Evolutionary conservation across 2,329 filamentous ascomycete species (phyloP).

Genomic region (Claviceps citrina): DNA sequence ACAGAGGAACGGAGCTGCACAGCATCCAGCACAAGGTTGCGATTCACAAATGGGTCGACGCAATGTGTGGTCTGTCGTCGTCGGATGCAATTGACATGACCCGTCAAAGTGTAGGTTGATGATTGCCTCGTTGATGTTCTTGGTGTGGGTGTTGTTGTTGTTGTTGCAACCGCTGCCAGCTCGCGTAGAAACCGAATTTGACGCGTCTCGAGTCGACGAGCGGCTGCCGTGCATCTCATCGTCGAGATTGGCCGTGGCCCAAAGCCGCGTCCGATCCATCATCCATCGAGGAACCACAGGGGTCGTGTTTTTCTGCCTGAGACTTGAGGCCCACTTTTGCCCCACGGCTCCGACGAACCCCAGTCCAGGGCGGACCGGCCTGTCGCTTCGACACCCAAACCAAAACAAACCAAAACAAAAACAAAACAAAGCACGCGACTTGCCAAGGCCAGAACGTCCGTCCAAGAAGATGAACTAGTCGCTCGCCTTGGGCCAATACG

Average conservation of each 20-base stretch:
- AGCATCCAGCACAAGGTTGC: constrained; percentile 7
- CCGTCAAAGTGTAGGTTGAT: neutral
- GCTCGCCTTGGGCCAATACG: too few relatives aligned
- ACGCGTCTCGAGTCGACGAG: constrained; percentile 2
- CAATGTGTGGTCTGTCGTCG: constrained; percentile 11
- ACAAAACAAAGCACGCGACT: neutral
- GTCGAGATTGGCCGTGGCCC: too few relatives aligned
- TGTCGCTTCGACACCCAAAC: neutral
- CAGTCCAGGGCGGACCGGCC: too few relatives aligned
- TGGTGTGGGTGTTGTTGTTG: constrained; percentile 13
- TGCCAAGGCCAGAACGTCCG: neutral
- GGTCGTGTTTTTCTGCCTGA: neutral
- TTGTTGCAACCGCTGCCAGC: neutral
- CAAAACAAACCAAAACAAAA: neutral
- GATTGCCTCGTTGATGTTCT: constrained; percentile 13
- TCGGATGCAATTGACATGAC: constrained; percentile 9
- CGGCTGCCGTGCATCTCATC: neutral
- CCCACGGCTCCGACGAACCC: too few relatives aligned
- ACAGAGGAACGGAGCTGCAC: constrained; percentile 2
- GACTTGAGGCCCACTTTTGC: neutral
- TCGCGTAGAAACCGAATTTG: constrained; percentile 14
- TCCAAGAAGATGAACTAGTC: too few relatives aligned
- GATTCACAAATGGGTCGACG: neutral
- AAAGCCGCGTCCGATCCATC: too few relatives aligned
- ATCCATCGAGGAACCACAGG: neutral